A percentile compares a stretch with the other conserved stretches of the same genome.
These are phyloP conservation scores for Infundibulicybe gibba DNA, from an alignment of 768 basidiomycete species.

Conservation along the genomic window DNA sequence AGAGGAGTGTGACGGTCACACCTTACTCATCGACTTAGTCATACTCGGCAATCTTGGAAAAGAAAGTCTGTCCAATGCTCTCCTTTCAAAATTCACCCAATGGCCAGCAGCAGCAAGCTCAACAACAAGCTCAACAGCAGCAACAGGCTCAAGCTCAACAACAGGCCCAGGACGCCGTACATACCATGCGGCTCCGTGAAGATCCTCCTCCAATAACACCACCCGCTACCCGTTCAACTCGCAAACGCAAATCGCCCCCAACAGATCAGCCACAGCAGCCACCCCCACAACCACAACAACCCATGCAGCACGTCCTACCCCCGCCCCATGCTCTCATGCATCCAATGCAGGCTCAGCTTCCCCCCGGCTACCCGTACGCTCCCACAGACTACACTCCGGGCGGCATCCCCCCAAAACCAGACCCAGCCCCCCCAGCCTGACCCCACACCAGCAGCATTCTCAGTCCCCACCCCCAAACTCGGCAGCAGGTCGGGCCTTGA, in stretches of 20 bases:
- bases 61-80: constrained; percentile 26
- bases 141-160: constrained; percentile 11
- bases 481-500: constrained; percentile 52
- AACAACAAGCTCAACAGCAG: constrained; percentile 16
- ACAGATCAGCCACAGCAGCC: constrained; percentile 23
- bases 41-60: constrained; percentile 30
- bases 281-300: constrained; percentile 29
- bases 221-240: constrained; percentile 34
- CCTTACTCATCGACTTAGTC: constrained; percentile 48
- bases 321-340: constrained; percentile 54
- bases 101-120: constrained; percentile 27
- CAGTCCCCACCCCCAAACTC: constrained; percentile 24
- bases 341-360: constrained; percentile 38
- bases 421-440: constrained; percentile 21
- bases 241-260: constrained; percentile 73
- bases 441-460: constrained; percentile 22
- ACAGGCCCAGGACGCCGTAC: constrained; percentile 14
- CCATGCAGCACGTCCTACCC: constrained; percentile 50
- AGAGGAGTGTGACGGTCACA: constrained; percentile 8
- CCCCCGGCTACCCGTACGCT: constrained; percentile 46
- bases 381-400: constrained; percentile 53
- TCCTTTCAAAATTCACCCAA: constrained; percentile 31
- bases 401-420: constrained; percentile 37
- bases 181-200: constrained; percentile 60
- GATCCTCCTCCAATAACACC: constrained; percentile 46